Evolutionary conservation across 768 basidiomycete genomes (phyloP).

Genomic region (Mycena albidolilacea): DNA sequence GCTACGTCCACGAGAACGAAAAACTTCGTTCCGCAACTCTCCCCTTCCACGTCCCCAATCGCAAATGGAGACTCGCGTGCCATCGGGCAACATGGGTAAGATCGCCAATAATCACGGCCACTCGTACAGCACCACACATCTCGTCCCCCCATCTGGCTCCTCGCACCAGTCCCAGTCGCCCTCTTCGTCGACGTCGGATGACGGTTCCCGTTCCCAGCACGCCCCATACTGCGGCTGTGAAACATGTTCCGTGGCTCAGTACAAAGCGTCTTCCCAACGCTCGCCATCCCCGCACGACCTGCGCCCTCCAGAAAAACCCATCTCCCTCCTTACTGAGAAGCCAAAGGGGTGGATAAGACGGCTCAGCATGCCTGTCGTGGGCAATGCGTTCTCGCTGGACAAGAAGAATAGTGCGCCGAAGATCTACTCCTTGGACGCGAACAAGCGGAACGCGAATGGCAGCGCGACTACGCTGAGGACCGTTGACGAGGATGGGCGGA

Average conservation of each 20-base stretch:
- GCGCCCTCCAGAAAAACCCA: conserved; percentile 60
- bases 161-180: conserved; percentile 42
- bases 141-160: conserved; percentile 52
- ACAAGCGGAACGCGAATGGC: conserved; percentile 56
- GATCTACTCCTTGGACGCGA: conserved; percentile 62
- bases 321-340: conserved; percentile 65
- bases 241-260: conserved; percentile 72
- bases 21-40: conserved; percentile 38
- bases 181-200: conserved; percentile 42
- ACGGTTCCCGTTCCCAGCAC: conserved; percentile 54
- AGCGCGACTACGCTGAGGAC: conserved; percentile 59
- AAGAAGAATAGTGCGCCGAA: conserved; percentile 58
- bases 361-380: conserved; percentile 82
- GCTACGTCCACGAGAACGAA: conserved; percentile 36
- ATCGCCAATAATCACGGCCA: conserved; percentile 39
- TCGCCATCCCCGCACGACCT: conserved; percentile 50
- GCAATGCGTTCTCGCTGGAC: conserved; percentile 72
- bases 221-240: conserved; percentile 79
- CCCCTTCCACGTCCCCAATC: conserved; percentile 48
- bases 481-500: conserved; percentile 66
- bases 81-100: conserved; percentile 8
- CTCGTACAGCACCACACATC: conserved; percentile 60
- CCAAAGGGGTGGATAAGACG: conserved; percentile 83
- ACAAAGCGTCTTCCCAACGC: conserved; percentile 53
- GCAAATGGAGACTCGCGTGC: conserved; percentile 31